These are phyloP conservation scores for Acanthamoeba lenticulata DNA, from an alignment of 208 protist species.

Conservation along the genomic window DNA sequence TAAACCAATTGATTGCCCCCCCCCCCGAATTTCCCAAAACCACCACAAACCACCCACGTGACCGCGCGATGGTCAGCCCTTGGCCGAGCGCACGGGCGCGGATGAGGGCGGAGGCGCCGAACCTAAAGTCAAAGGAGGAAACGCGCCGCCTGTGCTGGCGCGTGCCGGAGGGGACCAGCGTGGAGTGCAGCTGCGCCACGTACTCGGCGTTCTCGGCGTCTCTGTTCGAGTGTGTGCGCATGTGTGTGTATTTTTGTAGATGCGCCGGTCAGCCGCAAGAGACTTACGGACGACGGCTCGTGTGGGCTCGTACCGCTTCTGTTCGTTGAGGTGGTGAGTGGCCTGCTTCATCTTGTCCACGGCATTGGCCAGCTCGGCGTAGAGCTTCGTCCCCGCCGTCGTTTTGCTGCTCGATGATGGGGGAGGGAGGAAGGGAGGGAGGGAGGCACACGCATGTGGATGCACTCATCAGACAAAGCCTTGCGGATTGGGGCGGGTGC, in stretches of 20 bases:
- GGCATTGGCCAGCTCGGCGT: not conserved
- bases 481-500: not conserved
- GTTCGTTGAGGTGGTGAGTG: not conserved
- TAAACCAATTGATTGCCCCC: not conserved
- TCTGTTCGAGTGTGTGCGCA: not conserved
- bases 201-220: slow-evolving; percentile 8
- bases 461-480: not conserved
- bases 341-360: slow-evolving; percentile 31
- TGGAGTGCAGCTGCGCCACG: not conserved
- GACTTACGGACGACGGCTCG: not conserved
- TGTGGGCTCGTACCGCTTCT: not conserved
- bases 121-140: slow-evolving; percentile 14
- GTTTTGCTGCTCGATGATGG: not conserved
- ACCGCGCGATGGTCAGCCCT: too few species aligned
- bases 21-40: not conserved
- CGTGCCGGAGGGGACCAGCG: not conserved
- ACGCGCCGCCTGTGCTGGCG: not conserved
- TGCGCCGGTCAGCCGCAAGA: not conserved
- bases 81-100: too few species aligned
- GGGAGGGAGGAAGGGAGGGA: not conserved
- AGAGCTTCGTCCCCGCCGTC: not conserved
- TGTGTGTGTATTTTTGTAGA: too few species aligned
- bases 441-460: not conserved
- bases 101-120: not conserved
- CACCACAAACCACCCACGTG: too few species aligned